Evolutionary conservation across 306 rosid genomes (phyloP), one percentile per base, ranked within the genome.

Genomic region (Psophocarpus tetragonolobus): DNA sequence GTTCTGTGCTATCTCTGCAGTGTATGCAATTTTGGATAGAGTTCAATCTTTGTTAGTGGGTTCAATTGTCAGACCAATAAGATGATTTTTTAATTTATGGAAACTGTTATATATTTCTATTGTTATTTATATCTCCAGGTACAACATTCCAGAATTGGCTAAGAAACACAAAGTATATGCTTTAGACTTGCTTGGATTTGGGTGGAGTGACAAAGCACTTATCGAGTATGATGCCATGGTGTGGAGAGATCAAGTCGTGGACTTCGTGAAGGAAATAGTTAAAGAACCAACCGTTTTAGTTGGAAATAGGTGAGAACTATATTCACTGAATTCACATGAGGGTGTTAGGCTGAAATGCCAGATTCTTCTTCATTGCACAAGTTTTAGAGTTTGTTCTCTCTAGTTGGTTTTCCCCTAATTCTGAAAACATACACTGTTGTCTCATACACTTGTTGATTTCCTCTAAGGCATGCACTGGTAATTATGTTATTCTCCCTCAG

Each of bases 141-240:
- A 91, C 77, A 96, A 91, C 76, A 96, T 92, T 66, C 98, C 99
- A 30, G 94, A 88, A 88, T 89, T 92, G 87, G 92, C 99, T 12
- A 91, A 96, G 81, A 87, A 50, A 21, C 80, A 95, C 81, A 92
- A 88, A 90, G 98, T 95, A 54, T 95, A 91, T 84, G 97, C 98
- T 48, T 63, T 95, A 82, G 99, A 91, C 89, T 90, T 95, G 89
- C 88, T 92, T 79, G 97, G 97, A 44, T 95, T 95, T 62, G 97
- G 99, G 50, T 95, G 99, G 99, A 95, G 99, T 82, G 98, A 95
- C 82, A 95, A 95, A 74, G 99, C 99, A 76, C 48, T 95, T 39
- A 83, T 92, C 1, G 97, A 95, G n/a, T 95, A 95, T 35, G 97
- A 95, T 86, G 94, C 98, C 82, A 50, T 90, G 92, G 86, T 92